Evolutionary conservation across 192 early-diverging fungal genomes (phyloP), one percentile per base, ranked within the genome.

Genomic region (Coemansia sp.): DNA sequence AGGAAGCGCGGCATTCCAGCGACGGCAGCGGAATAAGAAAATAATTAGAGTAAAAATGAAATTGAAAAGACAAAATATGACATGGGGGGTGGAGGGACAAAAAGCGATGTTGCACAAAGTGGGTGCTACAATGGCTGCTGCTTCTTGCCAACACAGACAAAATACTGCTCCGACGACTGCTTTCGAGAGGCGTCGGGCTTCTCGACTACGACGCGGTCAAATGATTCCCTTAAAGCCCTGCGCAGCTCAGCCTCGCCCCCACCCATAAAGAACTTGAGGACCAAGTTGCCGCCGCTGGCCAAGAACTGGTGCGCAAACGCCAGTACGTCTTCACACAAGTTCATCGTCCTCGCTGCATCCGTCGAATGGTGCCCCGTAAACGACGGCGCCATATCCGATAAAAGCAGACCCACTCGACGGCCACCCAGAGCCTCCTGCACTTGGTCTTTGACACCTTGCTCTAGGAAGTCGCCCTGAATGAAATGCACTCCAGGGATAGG

Each of bases 381-480:
- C 48, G 88, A 82, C 53, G 91, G 93, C 16, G 91, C 90, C 92
- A 95, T 93, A 50, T 95, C 93, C 14, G 86, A 87, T 24, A 86
- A 43, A 5, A 89, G 57, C 11, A 83, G 60, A 11, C 86, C 82
- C 9, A 82, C 88, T 18, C 48, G 42, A 31, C 73, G 66, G 4
- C 55, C 57, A 8, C 46, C 75, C 16, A 88, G 53, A 13, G 76
- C 53, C 18, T 60, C 20, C 8, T 31, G 42, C n/a, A 88, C 50
- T 20, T 73, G 58, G 13, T 43, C 43, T 45, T 80, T 85, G 7
- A 84, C 72, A 3, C 56, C 43, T 0, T 67, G 40, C 0, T 85
- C 64, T 14, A 85, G 76, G 74, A 95, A 90, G 63, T 93, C 87
- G 38, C 91, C 91, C 59, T 86, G 82, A 7, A 93, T 57, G 39